Conservation (phyloP, 306 rosid genomes). For the Arachis stenosperma region DNA sequence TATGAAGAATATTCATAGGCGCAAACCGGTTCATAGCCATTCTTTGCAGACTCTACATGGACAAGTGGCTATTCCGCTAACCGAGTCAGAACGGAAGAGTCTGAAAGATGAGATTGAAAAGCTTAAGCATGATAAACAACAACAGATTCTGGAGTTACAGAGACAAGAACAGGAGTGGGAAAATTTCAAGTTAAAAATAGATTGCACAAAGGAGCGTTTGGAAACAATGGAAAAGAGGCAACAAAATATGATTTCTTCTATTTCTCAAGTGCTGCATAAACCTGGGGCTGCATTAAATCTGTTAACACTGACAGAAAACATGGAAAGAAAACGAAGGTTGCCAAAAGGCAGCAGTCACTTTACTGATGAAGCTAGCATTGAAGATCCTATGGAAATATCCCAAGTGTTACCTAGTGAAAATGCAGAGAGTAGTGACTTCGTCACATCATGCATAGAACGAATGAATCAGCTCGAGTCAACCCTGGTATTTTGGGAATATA, state of each 20-base stretch:
- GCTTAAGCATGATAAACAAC: slow-evolving; percentile 58
- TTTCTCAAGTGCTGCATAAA: slow-evolving; percentile 59
- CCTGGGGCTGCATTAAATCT: slow-evolving; percentile 53
- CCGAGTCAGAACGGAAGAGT: slow-evolving; percentile 59
- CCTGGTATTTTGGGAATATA: slow-evolving; percentile 64
- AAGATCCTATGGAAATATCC: slow-evolving; percentile 51
- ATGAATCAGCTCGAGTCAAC: slow-evolving; percentile 65
- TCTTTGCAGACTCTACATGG: slow-evolving; percentile 65
- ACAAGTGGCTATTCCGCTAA: slow-evolving; percentile 50
- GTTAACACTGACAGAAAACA: slow-evolving; percentile 51
- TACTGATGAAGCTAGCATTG: slow-evolving; percentile 46
- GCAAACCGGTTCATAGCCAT: slow-evolving; percentile 91
- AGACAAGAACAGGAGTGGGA: slow-evolving; percentile 56
- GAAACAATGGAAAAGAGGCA: slow-evolving; percentile 55
- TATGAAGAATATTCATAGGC: slow-evolving; percentile 76
- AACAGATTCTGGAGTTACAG: slow-evolving; percentile 53
- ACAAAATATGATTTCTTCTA: slow-evolving; percentile 51
- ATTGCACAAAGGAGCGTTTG: slow-evolving; percentile 52
- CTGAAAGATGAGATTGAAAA: slow-evolving; percentile 60
- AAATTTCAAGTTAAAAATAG: slow-evolving; percentile 44
- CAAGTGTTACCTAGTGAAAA: slow-evolving; percentile 40
- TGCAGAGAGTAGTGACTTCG: slow-evolving; percentile 29
- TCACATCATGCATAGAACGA: slow-evolving; percentile 44
- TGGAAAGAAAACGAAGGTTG: slow-evolving; percentile 64
- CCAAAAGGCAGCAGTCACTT: slow-evolving; percentile 44